Base-by-base conservation (phyloP, 371 early-diverging fungal species). In the Smittium culicis region DNA sequence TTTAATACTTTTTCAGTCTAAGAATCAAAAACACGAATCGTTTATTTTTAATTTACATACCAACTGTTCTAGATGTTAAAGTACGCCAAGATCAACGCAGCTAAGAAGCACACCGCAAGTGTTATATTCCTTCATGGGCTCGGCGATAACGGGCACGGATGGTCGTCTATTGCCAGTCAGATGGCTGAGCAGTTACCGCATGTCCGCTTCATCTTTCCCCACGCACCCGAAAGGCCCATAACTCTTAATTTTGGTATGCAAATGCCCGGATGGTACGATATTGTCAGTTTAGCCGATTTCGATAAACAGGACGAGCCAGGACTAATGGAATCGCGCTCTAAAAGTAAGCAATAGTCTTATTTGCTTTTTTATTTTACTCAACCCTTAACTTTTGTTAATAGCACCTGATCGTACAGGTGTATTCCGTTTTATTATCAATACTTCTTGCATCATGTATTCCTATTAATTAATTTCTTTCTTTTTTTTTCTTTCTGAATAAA, bases 251-350 rank as follows among this genome's bases (percentile, higher is more conserved):
- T 73, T 34, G 94, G 94, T 14, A 83, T 86, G 77, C 67, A 68
- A 16, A 95, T 96, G 94, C 94, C 94, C 28, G 85, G 85, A 61
- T 86, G 89, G 91, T 93, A 92, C 76, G 94, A 96, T 71, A 82
- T 96, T 65, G 68, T 68, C 45, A 72, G 81, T 17, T 79, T 91
- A 59, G 76, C 74, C 62, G 75, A 75, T 68, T 71, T 81, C 29
- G 74, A 61, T 54, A 70, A 81, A 33, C 89, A 90, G 68, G 95
- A 96, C 75, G 83, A 86, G 74, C 73, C 75, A 1, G 95, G 94
- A 3, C 80, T 95, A 80, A 73, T 86, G 54, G 68, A 73, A 8
- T 86, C 93, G 0, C 11, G 73, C 85, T 25, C 68, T 79, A 35
- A 69, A 67, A 87, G 65, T 64, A 64, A 64, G 34, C 25, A 3